A percentile compares a stretch with the other conserved stretches of the same genome.
Evolutionary conservation across 2,329 filamentous ascomycete species (phyloP).

Genomic region (Paecilomyces sp.): DNA sequence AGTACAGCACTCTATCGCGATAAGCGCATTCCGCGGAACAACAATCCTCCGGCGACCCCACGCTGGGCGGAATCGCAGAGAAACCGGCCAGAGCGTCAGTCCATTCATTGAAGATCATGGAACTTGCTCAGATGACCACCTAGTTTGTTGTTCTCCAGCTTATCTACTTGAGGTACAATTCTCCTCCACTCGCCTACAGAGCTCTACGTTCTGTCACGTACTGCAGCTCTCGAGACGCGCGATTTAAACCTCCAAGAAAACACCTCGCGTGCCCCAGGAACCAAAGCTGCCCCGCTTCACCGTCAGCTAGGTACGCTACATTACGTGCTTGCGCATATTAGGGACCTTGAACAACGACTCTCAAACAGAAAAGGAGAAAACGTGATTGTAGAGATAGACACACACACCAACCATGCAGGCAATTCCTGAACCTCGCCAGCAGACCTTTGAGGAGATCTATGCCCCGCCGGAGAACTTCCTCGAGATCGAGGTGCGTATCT

Average conservation of each 20-base stretch:
- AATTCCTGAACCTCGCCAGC: constrained; percentile 65
- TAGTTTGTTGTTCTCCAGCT: not conserved
- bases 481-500: constrained; percentile 74
- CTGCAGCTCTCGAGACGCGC: not conserved
- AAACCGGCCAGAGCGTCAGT: not conserved
- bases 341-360: not conserved
- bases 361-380: not conserved
- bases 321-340: not conserved
- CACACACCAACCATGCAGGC: constrained; percentile 47
- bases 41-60: not conserved
- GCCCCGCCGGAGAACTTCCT: constrained; percentile 97
- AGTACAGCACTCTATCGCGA: not conserved
- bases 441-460: constrained; percentile 99
- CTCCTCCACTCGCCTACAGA: not conserved
- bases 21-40: not conserved
- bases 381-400: not conserved
- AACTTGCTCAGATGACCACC: not conserved
- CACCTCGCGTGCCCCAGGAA: not conserved
- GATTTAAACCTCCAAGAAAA: not conserved
- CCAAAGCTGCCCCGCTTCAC: not conserved
- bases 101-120: not conserved
- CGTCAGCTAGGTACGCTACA: not conserved
- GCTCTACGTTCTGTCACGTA: not conserved
- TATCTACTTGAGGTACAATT: not conserved
- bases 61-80: not conserved